These are phyloP conservation scores for Hsuehochloa calcarea DNA, from an alignment of 176 grass and related monocot species.

Conservation along the genomic window DNA sequence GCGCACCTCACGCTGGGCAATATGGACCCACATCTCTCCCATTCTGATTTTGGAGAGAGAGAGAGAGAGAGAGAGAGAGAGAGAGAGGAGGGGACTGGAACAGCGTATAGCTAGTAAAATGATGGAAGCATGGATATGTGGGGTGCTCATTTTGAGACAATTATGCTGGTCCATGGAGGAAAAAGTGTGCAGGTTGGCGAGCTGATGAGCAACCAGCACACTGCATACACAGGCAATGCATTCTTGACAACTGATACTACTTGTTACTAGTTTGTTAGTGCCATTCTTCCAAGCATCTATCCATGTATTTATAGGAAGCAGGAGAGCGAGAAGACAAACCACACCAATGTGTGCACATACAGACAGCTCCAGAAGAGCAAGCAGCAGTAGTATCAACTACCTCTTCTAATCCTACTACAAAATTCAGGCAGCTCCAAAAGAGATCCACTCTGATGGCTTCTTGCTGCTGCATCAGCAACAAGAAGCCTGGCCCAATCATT, in stretches of 20 bases:
- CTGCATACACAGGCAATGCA: not conserved
- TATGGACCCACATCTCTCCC: not conserved
- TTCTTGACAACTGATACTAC: not conserved
- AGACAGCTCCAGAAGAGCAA: slow-evolving; percentile 15
- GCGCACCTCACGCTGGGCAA: not conserved
- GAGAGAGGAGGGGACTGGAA: slow-evolving; percentile 2
- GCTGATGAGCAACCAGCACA: not conserved
- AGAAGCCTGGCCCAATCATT: slow-evolving; percentile 22
- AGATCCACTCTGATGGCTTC: slow-evolving; percentile 21
- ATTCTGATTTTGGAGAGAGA: no score
- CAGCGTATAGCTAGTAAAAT: slow-evolving; percentile 11
- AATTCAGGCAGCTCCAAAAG: slow-evolving; percentile 31
- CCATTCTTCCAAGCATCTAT: not conserved
- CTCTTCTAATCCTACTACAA: slow-evolving; percentile 25
- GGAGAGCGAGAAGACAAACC: slow-evolving; percentile 39
- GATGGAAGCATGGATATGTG: slow-evolving; percentile 28
- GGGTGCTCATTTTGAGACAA: slow-evolving; percentile 42
- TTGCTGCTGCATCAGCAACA: not conserved
- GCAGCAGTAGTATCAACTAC: not conserved
- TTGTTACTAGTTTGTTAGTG: not conserved
- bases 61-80: not conserved
- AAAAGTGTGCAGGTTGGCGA: slow-evolving; percentile 1
- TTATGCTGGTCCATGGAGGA: slow-evolving; percentile 26
- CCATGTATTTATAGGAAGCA: slow-evolving; percentile 23
- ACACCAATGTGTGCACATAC: slow-evolving; percentile 1